Evolutionary conservation across 2,329 filamentous ascomycete species (phyloP).

Genomic region (Westerdykella ornata): DNA sequence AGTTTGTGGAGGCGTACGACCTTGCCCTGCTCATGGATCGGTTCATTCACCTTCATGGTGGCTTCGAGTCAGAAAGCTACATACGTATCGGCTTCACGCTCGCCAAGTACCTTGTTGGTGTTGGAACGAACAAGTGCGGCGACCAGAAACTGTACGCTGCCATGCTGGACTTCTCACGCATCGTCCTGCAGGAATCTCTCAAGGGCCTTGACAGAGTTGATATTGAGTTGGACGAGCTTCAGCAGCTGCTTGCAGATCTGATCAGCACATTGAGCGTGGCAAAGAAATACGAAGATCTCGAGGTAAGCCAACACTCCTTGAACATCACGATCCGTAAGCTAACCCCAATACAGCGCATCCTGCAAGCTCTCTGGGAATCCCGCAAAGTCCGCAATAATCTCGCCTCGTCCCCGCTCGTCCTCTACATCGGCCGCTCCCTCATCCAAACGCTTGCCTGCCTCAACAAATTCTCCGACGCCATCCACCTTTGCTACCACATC

Average conservation of each 20-base stretch:
- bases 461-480: conserved; percentile 13
- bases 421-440: conserved; percentile 18
- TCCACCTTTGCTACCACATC: conserved; percentile 18
- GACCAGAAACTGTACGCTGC: conserved; percentile 28
- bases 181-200: conserved; percentile 37
- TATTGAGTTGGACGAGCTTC: conserved; percentile 37
- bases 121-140: conserved; percentile 18
- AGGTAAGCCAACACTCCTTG: conserved; percentile 7
- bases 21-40: conserved; percentile 17
- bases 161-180: conserved; percentile 33
- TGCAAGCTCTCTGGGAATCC: conserved; percentile 29
- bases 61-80: conserved; percentile 19
- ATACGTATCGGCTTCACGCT: conserved; percentile 31
- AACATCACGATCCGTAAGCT: not conserved
- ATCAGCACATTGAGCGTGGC: conserved; percentile 39
- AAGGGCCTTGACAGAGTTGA: conserved; percentile 32
- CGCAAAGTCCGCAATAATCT: conserved; percentile 17
- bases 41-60: conserved; percentile 20
- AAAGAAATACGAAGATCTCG: conserved; percentile 38
- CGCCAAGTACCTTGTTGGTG: conserved; percentile 19
- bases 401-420: conserved; percentile 16
- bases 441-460: conserved; percentile 18
- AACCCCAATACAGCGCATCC: conserved; percentile 18
- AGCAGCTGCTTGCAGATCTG: conserved; percentile 37
- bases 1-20: conserved; percentile 22